Percentiles rank a stretch among this genome's conserved stretches.
phyloP scores from a whole-genome alignment of 768 basidiomycete genomes.

The Hydnomerulius pinastri region DNA sequence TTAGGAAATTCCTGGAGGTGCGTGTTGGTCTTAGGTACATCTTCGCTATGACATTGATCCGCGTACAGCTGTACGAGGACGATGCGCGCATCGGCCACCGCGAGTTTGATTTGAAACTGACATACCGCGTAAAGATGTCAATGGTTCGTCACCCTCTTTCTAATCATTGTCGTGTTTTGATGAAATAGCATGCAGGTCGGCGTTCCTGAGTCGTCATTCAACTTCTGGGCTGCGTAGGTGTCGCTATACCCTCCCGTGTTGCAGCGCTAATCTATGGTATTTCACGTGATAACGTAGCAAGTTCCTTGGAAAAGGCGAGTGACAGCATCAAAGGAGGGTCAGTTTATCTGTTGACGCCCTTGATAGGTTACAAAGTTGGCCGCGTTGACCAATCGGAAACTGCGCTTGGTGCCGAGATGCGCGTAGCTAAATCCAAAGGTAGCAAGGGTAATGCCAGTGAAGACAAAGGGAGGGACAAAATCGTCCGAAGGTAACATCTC shows the following conservation, averaged over 20 bases:
- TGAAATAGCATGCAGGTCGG: constrained; percentile 61
- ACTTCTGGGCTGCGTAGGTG: constrained; percentile 87
- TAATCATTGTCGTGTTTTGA: background rate
- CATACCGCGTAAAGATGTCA: constrained; percentile 94
- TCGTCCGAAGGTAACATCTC: constrained; percentile 68
- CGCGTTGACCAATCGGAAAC: constrained; percentile 97
- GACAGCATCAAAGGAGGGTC: too few species aligned
- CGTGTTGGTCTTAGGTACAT: background rate
- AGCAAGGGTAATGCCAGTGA: constrained; percentile 44
- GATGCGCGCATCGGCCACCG: constrained; percentile 92
- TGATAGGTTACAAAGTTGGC: constrained; percentile 86
- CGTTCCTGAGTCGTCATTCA: constrained; percentile 92
- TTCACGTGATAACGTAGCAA: constrained; percentile 47
- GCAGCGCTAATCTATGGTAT: constrained; percentile 3
- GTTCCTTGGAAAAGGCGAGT: constrained; percentile 66
- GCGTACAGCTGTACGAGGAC: constrained; percentile 79
- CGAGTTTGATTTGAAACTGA: constrained; percentile 93
- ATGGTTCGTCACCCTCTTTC: constrained; percentile 62
- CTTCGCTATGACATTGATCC: background rate
- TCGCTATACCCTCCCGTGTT: background rate
- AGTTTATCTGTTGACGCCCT: constrained; percentile 2
- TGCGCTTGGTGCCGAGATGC: constrained; percentile 96
- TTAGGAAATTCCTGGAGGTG: constrained; percentile 81
- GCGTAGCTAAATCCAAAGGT: constrained; percentile 64
- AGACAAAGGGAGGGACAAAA: constrained; percentile 76